phyloP scores from a whole-genome alignment of 345 rosid genomes.

The Rhodamnia argentea region DNA sequence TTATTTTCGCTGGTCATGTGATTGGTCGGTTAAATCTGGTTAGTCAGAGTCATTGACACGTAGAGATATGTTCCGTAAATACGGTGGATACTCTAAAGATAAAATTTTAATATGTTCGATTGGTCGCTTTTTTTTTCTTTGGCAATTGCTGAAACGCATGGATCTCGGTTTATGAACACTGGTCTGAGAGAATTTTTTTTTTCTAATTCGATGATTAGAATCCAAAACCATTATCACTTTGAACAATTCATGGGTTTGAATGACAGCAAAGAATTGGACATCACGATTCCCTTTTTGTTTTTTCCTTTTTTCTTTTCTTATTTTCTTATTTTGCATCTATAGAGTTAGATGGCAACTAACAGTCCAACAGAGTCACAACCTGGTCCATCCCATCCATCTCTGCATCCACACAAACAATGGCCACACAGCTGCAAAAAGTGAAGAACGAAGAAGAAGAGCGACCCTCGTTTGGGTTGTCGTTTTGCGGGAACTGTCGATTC shows the following conservation, averaged over 20 bases:
- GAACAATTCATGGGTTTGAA: background rate
- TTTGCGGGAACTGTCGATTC: background rate
- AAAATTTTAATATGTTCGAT: no score
- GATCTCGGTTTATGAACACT: background rate
- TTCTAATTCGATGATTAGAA: background rate
- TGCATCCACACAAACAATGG: background rate
- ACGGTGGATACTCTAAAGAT: no score
- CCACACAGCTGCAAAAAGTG: background rate
- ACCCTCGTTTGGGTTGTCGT: background rate
- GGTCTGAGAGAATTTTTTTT: background rate
- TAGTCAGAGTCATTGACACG: background rate
- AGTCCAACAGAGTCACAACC: background rate
- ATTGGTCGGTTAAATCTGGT: background rate
- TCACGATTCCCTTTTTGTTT: background rate
- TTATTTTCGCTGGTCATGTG: background rate
- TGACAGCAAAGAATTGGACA: background rate
- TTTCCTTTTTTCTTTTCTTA: background rate
- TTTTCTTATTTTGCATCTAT: background rate
- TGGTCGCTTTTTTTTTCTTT: no score
- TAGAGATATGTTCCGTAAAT: no score
- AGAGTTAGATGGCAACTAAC: background rate
- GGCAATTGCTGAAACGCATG: background rate
- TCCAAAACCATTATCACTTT: background rate
- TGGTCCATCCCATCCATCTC: background rate
- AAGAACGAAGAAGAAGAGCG: rapidly evolving